Conservation (phyloP, 108 stramenopile species). For the Skeletonema marinoi region DNA sequence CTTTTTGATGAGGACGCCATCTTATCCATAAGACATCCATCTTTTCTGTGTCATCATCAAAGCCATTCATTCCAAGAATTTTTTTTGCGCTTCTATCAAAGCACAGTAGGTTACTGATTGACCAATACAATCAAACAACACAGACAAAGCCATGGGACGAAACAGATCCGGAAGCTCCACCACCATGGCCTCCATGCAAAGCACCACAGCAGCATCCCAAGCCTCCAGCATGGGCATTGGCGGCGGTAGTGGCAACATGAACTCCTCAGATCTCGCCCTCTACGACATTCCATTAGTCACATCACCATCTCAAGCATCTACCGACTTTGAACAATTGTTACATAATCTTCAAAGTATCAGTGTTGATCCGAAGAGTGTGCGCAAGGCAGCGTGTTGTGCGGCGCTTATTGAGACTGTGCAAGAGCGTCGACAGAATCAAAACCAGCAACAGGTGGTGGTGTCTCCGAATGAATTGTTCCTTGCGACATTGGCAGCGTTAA, state of each 20-base stretch:
- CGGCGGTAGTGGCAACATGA: background rate
- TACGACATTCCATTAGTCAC: background rate
- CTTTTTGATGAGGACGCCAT: too few relatives aligned
- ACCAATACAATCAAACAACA: background rate
- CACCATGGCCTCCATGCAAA: slow-evolving; percentile 1
- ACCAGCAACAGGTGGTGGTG: slow-evolving; percentile 1
- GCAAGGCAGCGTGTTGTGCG: slow-evolving; percentile 17
- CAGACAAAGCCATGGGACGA: background rate
- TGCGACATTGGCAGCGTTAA: slow-evolving; percentile 19
- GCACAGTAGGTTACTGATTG: too few relatives aligned
- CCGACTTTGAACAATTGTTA: slow-evolving; percentile 1
- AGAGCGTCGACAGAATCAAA: slow-evolving; percentile 8
- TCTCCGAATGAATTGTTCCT: slow-evolving; percentile 43
- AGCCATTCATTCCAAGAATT: background rate
- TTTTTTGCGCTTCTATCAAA: too few relatives aligned
- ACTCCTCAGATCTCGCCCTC: background rate
- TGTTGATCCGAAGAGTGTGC: slow-evolving; percentile 9
- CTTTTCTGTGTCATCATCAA: background rate
- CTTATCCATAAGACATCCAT: too few relatives aligned
- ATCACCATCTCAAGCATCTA: slow-evolving; percentile 1
- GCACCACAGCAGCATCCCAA: background rate
- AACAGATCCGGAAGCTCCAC: background rate
- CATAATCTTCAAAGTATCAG: slow-evolving; percentile 1
- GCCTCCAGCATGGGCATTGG: background rate
- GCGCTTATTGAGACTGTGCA: slow-evolving; percentile 28